Evolutionary conservation across 441 rosid genomes (phyloP), one percentile per base, ranked within the genome.

Genomic region (Eutrema salsugineum): DNA sequence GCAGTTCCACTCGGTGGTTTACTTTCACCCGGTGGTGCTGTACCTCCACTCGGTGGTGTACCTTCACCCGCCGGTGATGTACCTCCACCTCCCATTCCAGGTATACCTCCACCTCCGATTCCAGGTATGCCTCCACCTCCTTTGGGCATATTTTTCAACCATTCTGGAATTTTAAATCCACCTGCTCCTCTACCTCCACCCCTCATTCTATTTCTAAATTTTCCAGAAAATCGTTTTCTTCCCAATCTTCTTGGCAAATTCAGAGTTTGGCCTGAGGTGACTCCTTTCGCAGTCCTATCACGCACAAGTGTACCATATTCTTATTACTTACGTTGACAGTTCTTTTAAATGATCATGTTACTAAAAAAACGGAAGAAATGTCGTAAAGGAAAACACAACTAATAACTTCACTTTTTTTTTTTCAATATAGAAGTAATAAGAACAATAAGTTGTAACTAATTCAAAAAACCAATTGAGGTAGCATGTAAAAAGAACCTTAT

Each of bases 221-320:
- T 47, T 47, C 53, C 53, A 10, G 24, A 47, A 47, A 47, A 14
- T 12, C 0, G 0, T 40, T 40, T 40, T 14, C 44, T 16, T 12
- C 16, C 44, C n/a, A 1, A 40, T 14, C 44, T 7, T 40, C 44
- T n/a, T n/a, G n/a, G n/a, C 44, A 40, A 11, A 39, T 12, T 16
- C 44, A 12, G n/a, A n/a, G n/a, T n/a, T n/a, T n/a, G n/a, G n/a
- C 44, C 44, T 40, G 44, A 40, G 14, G n/a, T n/a, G n/a, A n/a
- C n/a, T n/a, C n/a, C n/a, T n/a, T n/a, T n/a, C n/a, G n/a, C n/a
- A 55, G 60, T 55, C 40, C 40, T 55, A 55, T 32, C 60, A 55
- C 60, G 16, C 20, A 53, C 15, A 53, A 24, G 27, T 3, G 27
- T 3, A 3, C 4, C 4, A 4, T 3, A 24, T 24, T 22, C 27